Evolutionary conservation across 2,329 filamentous ascomycete genomes (phyloP).

Genomic region (Cladobotryum mycophilum): DNA sequence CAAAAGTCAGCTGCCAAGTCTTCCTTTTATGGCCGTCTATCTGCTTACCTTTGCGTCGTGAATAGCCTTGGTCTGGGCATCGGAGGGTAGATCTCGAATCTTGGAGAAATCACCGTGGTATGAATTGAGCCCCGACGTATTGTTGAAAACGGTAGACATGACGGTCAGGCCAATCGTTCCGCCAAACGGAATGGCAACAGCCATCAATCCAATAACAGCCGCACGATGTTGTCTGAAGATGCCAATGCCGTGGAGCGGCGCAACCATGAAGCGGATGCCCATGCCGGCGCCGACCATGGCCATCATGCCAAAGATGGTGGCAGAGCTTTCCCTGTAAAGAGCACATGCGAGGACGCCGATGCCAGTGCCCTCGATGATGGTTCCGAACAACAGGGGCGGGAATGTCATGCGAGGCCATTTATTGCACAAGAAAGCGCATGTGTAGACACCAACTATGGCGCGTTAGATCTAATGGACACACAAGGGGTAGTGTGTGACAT

Average conservation of each 20-base stretch:
- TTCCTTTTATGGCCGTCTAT: neutral
- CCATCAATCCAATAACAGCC: conserved; percentile 52
- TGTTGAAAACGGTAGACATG: conserved; percentile 65
- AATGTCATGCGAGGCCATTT: conserved; percentile 56
- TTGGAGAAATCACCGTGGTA: conserved; percentile 19
- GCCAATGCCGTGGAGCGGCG: conserved; percentile 55
- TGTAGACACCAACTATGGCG: conserved; percentile 44
- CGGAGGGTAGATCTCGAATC: conserved; percentile 13
- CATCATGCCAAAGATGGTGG: conserved; percentile 59
- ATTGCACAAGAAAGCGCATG: conserved; percentile 55
- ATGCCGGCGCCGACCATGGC: conserved; percentile 56
- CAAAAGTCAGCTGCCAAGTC: neutral
- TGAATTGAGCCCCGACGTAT: conserved; percentile 32
- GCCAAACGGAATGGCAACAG: conserved; percentile 55
- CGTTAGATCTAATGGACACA: neutral
- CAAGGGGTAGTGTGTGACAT: conserved; percentile 15
- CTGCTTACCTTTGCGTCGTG: conserved; percentile 21
- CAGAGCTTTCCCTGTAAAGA: conserved; percentile 40
- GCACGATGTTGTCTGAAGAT: conserved; percentile 54
- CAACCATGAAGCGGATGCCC: conserved; percentile 60
- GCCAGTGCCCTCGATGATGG: conserved; percentile 50
- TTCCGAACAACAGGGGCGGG: conserved; percentile 49
- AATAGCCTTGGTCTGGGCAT: conserved; percentile 12
- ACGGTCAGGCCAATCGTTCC: conserved; percentile 60
- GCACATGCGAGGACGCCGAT: conserved; percentile 54